phyloP scores from a whole-genome alignment of 169 alveolate genomes.

The Cyclospora cayetanensis region DNA sequence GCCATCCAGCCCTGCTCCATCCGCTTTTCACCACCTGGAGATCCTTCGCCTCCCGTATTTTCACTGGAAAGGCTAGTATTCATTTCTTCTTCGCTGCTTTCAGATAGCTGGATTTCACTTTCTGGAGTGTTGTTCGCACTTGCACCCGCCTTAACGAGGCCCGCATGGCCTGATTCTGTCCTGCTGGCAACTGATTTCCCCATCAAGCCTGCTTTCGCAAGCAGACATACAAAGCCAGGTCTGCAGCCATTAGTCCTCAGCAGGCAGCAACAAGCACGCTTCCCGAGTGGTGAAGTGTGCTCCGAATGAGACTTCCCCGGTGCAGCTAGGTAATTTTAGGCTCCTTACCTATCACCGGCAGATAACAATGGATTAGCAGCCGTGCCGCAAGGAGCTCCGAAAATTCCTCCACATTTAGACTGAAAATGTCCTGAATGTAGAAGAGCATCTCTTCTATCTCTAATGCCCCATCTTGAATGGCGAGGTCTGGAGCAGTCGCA shows the following conservation, averaged over 20 bases:
- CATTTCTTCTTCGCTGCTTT: neutral
- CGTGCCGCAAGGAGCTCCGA: constrained; percentile 52
- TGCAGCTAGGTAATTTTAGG: neutral
- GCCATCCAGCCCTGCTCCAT: constrained; percentile 50
- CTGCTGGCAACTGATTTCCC: neutral
- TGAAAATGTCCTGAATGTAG: constrained; percentile 68
- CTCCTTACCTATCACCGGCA: constrained; percentile 49
- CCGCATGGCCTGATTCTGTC: neutral
- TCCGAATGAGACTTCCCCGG: too few relatives aligned
- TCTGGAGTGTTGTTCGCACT: neutral
- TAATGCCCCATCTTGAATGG: neutral
- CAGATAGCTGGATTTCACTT: neutral
- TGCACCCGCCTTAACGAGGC: neutral
- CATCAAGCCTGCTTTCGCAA: constrained; percentile 10
- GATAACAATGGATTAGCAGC: constrained; percentile 52
- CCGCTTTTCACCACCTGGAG: neutral
- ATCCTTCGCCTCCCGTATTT: neutral
- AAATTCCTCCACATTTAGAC: constrained; percentile 39
- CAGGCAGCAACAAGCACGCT: too few relatives aligned
- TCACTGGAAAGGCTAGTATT: neutral
- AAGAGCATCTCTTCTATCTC: constrained; percentile 65
- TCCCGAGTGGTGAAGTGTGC: too few relatives aligned
- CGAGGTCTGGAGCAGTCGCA: neutral
- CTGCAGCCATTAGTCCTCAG: neutral
- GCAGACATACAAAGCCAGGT: neutral